Evolutionary conservation across 371 early-diverging fungal genomes (phyloP).

Genomic region (Actinomortierella ambigua): DNA sequence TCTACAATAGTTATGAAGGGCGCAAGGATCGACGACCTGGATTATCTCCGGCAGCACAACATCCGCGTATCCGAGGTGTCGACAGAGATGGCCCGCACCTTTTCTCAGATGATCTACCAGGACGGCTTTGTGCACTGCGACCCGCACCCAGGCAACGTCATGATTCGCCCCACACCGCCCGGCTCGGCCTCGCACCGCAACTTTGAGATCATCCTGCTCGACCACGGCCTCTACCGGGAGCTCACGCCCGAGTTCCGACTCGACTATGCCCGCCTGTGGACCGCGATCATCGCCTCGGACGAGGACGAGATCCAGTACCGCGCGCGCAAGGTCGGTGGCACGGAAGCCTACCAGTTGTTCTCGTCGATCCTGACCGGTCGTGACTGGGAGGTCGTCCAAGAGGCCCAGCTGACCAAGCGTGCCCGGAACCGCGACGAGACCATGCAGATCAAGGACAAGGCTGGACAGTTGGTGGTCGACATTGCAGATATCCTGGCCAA

Average conservation of each 20-base stretch:
- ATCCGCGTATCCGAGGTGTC: slow-evolving; percentile 80
- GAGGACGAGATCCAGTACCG: slow-evolving; percentile 66
- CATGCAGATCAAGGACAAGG: slow-evolving; percentile 37
- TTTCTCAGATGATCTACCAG: slow-evolving; percentile 91
- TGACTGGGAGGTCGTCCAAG: slow-evolving; percentile 74
- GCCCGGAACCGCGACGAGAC: slow-evolving; percentile 60
- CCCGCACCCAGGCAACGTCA: slow-evolving; percentile 81
- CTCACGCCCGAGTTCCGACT: slow-evolving; percentile 77
- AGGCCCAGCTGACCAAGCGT: slow-evolving; percentile 50
- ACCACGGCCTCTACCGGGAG: slow-evolving; percentile 93
- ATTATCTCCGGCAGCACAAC: slow-evolving; percentile 65
- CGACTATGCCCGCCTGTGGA: slow-evolving; percentile 90
- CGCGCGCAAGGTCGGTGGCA: slow-evolving; percentile 64
- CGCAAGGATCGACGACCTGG: slow-evolving; percentile 69
- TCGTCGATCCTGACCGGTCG: slow-evolving; percentile 88
- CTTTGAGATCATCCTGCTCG: slow-evolving; percentile 88
- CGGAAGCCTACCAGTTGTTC: slow-evolving; percentile 82
- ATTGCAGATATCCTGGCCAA: slow-evolving; percentile 80
- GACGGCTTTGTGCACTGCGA: slow-evolving; percentile 87
- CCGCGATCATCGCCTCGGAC: slow-evolving; percentile 78
- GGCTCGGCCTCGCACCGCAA: slow-evolving; percentile 61
- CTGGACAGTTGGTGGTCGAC: slow-evolving; percentile 62
- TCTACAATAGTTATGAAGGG: too few species aligned
- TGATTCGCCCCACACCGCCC: slow-evolving; percentile 66
- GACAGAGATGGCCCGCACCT: slow-evolving; percentile 71